Evolutionary conservation across 176 grass and related monocot genomes (phyloP).

Genomic region (Aegilops tauschii): DNA sequence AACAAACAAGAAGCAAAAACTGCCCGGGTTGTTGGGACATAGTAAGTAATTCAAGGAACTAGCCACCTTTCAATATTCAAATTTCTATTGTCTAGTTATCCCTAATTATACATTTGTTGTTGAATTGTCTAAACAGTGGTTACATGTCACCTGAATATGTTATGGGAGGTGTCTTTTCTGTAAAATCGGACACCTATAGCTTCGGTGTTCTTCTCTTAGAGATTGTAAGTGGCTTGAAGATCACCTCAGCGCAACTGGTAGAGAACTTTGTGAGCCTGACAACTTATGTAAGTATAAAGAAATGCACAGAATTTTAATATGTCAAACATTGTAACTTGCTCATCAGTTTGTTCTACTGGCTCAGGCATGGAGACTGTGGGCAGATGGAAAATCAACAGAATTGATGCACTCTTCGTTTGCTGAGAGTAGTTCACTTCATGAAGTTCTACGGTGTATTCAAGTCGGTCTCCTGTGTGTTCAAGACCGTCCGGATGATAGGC

Average conservation of each 20-base stretch:
- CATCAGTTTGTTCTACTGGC: not conserved
- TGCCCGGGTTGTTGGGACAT: conserved; percentile 45
- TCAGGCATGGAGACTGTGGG: conserved; percentile 53
- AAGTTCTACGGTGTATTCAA: conserved; percentile 44
- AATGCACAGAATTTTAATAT: not conserved
- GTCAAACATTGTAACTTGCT: not conserved
- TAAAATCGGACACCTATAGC: conserved; percentile 56
- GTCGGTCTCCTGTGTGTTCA: conserved; percentile 58
- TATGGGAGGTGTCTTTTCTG: conserved; percentile 47
- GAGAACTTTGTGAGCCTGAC: conserved; percentile 10
- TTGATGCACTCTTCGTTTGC: conserved; percentile 26
- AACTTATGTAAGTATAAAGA: not conserved
- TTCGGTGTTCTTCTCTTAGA: conserved; percentile 61
- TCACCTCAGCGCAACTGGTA: not conserved
- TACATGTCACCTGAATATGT: conserved; percentile 75
- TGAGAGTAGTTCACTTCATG: not conserved
- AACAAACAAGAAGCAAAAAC: conserved; percentile 41
- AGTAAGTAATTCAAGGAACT: conserved; percentile 32
- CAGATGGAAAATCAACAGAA: conserved; percentile 26
- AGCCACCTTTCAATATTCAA: not conserved
- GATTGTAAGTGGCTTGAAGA: conserved; percentile 48
- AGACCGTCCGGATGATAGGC: conserved; percentile 37
- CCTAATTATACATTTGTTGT: not conserved
- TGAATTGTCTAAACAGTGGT: conserved; percentile 22
- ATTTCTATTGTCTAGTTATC: not conserved